A percentile compares a stretch with the other conserved stretches of the same genome.
phyloP scores from a whole-genome alignment of 208 protist species.

The Polymyxa betae region DNA sequence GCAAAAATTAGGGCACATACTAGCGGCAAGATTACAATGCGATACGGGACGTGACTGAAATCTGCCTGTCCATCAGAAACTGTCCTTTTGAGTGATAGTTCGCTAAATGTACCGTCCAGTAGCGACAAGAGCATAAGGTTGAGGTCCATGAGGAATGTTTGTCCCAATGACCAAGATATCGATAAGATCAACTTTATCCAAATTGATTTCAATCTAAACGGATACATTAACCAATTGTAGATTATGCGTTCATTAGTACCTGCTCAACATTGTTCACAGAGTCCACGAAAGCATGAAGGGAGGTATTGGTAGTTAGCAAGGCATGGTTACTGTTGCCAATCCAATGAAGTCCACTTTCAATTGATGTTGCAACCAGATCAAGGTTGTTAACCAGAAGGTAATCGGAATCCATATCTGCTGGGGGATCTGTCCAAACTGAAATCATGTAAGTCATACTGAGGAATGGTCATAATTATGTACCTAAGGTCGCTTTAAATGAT shows the following conservation, averaged over 20 bases:
- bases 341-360: neutral
- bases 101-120: neutral
- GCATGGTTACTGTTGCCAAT: neutral
- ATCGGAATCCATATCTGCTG: neutral
- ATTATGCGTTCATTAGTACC: neutral
- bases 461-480: neutral
- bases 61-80: neutral
- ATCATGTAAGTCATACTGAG: neutral
- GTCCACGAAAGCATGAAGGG: neutral
- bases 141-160: neutral
- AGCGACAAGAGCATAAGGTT: neutral
- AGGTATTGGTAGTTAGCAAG: neutral
- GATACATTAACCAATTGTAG: neutral
- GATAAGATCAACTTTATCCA: neutral
- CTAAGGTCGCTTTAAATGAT: constrained; percentile 19
- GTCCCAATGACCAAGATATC: constrained; percentile 10
- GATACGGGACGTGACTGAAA: constrained; percentile 4
- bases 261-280: constrained; percentile 42
- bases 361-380: constrained; percentile 36
- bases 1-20: neutral
- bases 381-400: constrained; percentile 49
- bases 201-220: neutral
- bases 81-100: neutral
- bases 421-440: constrained; percentile 35
- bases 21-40: neutral